These are phyloP conservation scores for Aspergillus olivimuriae DNA, from an alignment of 495 filamentous ascomycete species.

Conservation along the genomic window DNA sequence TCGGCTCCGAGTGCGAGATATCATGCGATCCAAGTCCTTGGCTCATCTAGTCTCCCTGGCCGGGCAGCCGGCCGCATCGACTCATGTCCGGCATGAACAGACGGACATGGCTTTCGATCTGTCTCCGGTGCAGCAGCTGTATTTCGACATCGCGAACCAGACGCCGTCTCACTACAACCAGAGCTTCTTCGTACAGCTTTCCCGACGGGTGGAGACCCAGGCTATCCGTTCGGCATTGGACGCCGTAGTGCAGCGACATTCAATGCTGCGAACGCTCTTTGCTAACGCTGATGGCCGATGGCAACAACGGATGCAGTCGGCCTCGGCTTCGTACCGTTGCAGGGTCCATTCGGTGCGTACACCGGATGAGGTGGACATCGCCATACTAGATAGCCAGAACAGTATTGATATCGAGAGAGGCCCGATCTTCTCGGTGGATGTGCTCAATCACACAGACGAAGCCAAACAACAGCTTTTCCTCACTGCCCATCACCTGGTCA, in stretches of 20 bases:
- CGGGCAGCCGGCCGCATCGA: too few relatives aligned
- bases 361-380: background rate
- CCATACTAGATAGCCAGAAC: conserved; percentile 10
- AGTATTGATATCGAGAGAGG: conserved; percentile 16
- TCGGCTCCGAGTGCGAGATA: too few relatives aligned
- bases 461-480: conserved; percentile 42
- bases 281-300: conserved; percentile 15
- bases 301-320: conserved; percentile 15
- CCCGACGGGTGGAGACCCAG: conserved; percentile 27
- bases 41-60: too few relatives aligned
- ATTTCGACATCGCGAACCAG: conserved; percentile 41
- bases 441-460: conserved; percentile 29
- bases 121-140: conserved; percentile 56
- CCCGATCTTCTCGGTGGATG: conserved; percentile 17
- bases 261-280: conserved; percentile 57
- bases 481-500: conserved; percentile 47
- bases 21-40: too few relatives aligned
- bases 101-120: conserved; percentile 47
- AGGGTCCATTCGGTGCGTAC: background rate
- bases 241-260: conserved; percentile 48
- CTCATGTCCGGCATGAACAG: too few relatives aligned
- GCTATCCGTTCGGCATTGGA: conserved; percentile 40
- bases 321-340: conserved; percentile 4
- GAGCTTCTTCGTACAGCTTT: conserved; percentile 49
- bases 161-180: conserved; percentile 53